Percentiles rank a stretch among this genome's conserved stretches.
phyloP scores from a whole-genome alignment of 2,329 filamentous ascomycete species.

The Trichoderma oligosporum region DNA sequence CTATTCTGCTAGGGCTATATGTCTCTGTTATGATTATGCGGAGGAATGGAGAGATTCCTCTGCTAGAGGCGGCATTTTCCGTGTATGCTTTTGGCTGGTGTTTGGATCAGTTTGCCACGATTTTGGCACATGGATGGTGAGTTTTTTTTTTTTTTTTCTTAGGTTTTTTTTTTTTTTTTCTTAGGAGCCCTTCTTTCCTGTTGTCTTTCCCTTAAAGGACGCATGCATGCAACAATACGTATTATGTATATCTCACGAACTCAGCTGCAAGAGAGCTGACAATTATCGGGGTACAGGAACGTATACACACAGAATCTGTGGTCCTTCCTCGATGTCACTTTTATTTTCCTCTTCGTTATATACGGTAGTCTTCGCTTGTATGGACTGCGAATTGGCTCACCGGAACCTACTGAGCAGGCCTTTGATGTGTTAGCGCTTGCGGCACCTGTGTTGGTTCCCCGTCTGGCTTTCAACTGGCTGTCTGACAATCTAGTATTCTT shows the following conservation, averaged over 20 bases:
- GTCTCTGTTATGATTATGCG: constrained; percentile 68
- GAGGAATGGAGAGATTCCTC: constrained; percentile 51
- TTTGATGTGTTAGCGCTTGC: constrained; percentile 76
- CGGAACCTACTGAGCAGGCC: constrained; percentile 58
- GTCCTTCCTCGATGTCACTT: constrained; percentile 81
- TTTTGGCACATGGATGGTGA: constrained; percentile 67
- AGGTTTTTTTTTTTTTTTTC: neutral
- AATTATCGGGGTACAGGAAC: constrained; percentile 48
- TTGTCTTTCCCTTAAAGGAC: neutral
- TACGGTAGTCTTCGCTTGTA: constrained; percentile 68
- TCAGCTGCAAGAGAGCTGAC: neutral
- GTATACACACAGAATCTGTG: constrained; percentile 86
- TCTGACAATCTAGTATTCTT: constrained; percentile 83
- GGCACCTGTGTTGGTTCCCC: constrained; percentile 72
- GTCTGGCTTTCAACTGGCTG: constrained; percentile 76
- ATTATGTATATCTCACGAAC: no score
- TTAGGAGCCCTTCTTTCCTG: neutral
- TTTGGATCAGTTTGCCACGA: constrained; percentile 71
- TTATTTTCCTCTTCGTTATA: constrained; percentile 64
- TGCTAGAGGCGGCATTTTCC: constrained; percentile 62
- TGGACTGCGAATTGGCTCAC: constrained; percentile 51
- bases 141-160: constrained; percentile 21
- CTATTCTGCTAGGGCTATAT: constrained; percentile 65
- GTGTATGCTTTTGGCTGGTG: constrained; percentile 76
- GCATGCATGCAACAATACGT: neutral